Base-by-base conservation (phyloP, 345 rosid genomes). In the Arabis hirsuta region DNA sequence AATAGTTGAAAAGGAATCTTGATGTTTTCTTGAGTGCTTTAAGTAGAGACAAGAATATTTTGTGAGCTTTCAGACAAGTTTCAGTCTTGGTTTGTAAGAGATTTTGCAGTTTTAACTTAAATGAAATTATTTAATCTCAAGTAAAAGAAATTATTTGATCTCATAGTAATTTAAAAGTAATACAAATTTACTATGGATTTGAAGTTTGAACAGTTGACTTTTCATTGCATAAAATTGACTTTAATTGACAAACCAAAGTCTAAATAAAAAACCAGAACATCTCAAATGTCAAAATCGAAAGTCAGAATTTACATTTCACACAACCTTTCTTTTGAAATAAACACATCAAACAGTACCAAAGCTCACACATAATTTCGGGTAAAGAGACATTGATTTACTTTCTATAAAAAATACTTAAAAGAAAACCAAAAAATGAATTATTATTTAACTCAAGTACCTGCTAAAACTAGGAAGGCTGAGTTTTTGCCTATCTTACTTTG, bases 401-500 rank as follows among this genome's bases (percentile, higher is more conserved):
- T 58, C 70, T 62, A 13, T 62, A 27, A 55, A 67, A 67, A 71
- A 48, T 14, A 27, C 26, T 10, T 12, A 54, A 53, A 11, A 53
- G 46, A 68, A 60, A 67, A 29, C 19, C 16, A 20, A n/a, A 63
- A 62, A 43, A 41, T 52, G 13, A 51, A 38, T 11, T 11, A 38
- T 46, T 36, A 55, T 8, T 32, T 0, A 74, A 74, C 64, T 74
- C 78, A 53, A 68, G 51, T 44, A 52, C 69, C 69, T 34, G 26
- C 44, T 55, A 38, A 62, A 62, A 69, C 4, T 62, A 46, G 27
- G 14, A 55, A 69, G 65, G 74, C 46, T 19, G 65, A 55, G 74
- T 69, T 69, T 36, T 63, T 55, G 66, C 53, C 71, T 24, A 48
- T 55, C 45, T 71, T 42, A 64, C 80, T 64, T 16, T 70, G 64